Percentiles rank a stretch among this genome's conserved stretches.
Conservation (phyloP, 1,139 yeast genomes). For the Hansenula lynferdii region DNA sequence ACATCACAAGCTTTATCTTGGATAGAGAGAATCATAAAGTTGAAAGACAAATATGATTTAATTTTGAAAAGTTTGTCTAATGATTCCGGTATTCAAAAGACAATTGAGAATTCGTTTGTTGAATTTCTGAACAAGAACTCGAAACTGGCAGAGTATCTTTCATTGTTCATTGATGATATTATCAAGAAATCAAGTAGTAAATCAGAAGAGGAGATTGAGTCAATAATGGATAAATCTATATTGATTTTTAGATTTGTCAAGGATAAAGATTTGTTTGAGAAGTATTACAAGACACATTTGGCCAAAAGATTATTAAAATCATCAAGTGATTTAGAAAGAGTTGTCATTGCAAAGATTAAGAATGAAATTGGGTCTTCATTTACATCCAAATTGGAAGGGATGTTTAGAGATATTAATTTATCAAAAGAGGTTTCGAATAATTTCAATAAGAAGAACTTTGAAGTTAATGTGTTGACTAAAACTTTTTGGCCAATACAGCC, state of each 20-base stretch:
- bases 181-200: conserved; percentile 57
- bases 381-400: conserved; percentile 77
- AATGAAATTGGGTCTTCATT: conserved; percentile 80
- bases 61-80: conserved; percentile 43
- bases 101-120: conserved; percentile 58
- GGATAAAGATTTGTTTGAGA: conserved; percentile 88
- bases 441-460: conserved; percentile 39
- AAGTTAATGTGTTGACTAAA: conserved; percentile 51
- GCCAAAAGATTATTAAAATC: conserved; percentile 76
- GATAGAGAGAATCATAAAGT: conserved; percentile 55
- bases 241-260: conserved; percentile 61
- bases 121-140: conserved; percentile 54
- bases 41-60: conserved; percentile 47
- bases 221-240: conserved; percentile 50
- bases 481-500: conserved; percentile 62
- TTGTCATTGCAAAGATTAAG: conserved; percentile 63
- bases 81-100: conserved; percentile 46
- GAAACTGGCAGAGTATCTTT: conserved; percentile 67
- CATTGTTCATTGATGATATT: conserved; percentile 69
- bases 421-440: conserved; percentile 57
- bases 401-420: conserved; percentile 78
- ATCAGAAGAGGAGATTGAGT: conserved; percentile 49
- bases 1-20: conserved; percentile 54
- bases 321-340: conserved; percentile 56
- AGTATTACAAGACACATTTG: conserved; percentile 79